phyloP scores from a whole-genome alignment of 2,329 filamentous ascomycete species.

The Didymella pinodella region DNA sequence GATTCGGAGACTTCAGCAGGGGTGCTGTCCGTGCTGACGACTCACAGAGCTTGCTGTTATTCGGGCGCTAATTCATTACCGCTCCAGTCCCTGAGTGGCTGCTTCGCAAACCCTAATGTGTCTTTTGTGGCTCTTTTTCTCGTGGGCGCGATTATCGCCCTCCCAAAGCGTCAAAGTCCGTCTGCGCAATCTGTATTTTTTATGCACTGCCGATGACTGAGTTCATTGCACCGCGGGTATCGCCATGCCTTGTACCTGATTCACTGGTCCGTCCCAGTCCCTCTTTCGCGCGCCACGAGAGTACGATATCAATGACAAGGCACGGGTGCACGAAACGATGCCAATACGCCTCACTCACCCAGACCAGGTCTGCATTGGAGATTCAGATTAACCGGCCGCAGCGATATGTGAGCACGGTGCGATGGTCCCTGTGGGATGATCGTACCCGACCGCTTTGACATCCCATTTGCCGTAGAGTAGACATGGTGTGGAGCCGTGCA shows the following conservation, averaged over 20 bases:
- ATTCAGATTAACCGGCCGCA: conserved; percentile 45
- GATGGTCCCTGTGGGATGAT: conserved; percentile 36
- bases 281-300: conserved; percentile 38
- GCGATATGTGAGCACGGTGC: conserved; percentile 32
- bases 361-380: conserved; percentile 37
- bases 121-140: conserved; percentile 42
- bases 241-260: conserved; percentile 47
- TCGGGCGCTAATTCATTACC: conserved; percentile 49
- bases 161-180: conserved; percentile 49
- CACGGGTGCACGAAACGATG: conserved; percentile 37
- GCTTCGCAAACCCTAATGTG: conserved; percentile 45
- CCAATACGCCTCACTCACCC: conserved; percentile 39
- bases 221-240: conserved; percentile 33
- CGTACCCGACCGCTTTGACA: conserved; percentile 37
- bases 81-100: conserved; percentile 45
- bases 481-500: conserved; percentile 37
- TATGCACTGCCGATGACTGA: conserved; percentile 46
- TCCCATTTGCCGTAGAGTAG: conserved; percentile 45
- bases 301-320: conserved; percentile 42
- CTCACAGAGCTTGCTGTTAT: conserved; percentile 41
- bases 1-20: conserved; percentile 48
- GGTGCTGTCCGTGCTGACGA: conserved; percentile 39
- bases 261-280: conserved; percentile 19
- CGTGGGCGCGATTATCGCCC: conserved; percentile 42
- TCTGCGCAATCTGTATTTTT: conserved; percentile 38